Evolutionary conservation across 2,329 filamentous ascomycete species (phyloP), one percentile per base, ranked within the genome.

Genomic region (Aspergillus sp.): DNA sequence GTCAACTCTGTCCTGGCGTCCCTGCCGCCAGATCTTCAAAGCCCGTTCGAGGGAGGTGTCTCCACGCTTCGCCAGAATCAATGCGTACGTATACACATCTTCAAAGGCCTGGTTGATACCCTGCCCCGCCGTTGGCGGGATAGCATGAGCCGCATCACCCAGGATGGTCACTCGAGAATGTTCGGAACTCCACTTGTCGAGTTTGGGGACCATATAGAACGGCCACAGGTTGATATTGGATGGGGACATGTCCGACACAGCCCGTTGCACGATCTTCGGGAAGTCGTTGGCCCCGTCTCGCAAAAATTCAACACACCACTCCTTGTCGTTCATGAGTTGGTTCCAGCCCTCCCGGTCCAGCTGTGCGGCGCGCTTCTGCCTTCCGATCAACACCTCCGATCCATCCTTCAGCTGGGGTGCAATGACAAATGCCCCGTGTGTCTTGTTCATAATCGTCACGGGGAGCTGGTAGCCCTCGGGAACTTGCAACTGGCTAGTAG

Each of bases 131-230:
- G 79, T 76, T 0, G 81, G 81, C 0, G 79, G 77, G 33, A 77
- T 77, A 0, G 79, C 80, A 56, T 85, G 81, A 0, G 81, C 82
- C 0, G 81, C 79, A 53, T 85, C 81, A 10, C 81, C 82, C 1
- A 80, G 60, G 30, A 79, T 69, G 3, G 75, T 54, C 5, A 75
- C 69, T 0, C 66, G 58, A 0, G 59, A 52, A 5, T 53, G 43
- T 1, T 54, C 49, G 1, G 71, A 74, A 0, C 54, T 52, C 75
- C 75, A 78, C 0, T 53, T 58, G 2, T 69, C 65, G 0, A 78
- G 65, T 50, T 68, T 68, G 0, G 75, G 75, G 1, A 77, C 62
- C 2, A 69, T 55, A 44, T 72, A 73, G 33, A 76, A 78, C 0
- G 74, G 72, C 75, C 75, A 78, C 1, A 74, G 53, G 39, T 70